Conservation (phyloP, 2,329 filamentous ascomycete species). For the Colletotrichum brevisporum region DNA sequence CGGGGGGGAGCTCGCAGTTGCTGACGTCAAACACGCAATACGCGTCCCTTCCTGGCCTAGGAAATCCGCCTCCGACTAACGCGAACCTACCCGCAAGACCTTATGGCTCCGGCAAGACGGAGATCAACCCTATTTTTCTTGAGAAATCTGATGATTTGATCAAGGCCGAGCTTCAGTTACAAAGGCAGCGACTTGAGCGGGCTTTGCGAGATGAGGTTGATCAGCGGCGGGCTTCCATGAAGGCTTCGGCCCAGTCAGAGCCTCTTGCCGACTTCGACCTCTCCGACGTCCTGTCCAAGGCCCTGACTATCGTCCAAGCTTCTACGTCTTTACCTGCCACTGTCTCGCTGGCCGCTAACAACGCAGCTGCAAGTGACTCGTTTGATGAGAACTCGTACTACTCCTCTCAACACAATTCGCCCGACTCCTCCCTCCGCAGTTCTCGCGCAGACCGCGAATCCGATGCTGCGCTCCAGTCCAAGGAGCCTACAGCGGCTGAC, state of each 20-base stretch:
- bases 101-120: conserved; percentile 67
- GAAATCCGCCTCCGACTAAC: conserved; percentile 44
- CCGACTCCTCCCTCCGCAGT: conserved; percentile 63
- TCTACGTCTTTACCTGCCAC: conserved; percentile 72
- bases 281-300: conserved; percentile 79
- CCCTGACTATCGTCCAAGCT: conserved; percentile 79
- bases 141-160: conserved; percentile 89
- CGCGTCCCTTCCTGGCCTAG: conserved; percentile 47
- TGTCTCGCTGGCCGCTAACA: conserved; percentile 65
- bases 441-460: conserved; percentile 63
- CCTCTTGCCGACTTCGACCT: conserved; percentile 77
- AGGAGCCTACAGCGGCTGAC: conserved; percentile 39
- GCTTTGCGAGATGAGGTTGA: conserved; percentile 83
- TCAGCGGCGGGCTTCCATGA: conserved; percentile 64
- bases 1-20: conserved; percentile 51
- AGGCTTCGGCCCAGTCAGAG: conserved; percentile 61
- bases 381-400: conserved; percentile 97
- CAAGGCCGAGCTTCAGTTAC: conserved; percentile 84
- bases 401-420: conserved; percentile 91
- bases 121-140: conserved; percentile 86
- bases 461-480: conserved; percentile 50
- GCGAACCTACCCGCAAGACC: conserved; percentile 55
- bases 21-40: conserved; percentile 55
- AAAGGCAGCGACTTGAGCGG: conserved; percentile 86
- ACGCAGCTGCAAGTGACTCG: conserved; percentile 79